phyloP scores from a whole-genome alignment of 306 rosid species.

The Fragaria ananassa region DNA sequence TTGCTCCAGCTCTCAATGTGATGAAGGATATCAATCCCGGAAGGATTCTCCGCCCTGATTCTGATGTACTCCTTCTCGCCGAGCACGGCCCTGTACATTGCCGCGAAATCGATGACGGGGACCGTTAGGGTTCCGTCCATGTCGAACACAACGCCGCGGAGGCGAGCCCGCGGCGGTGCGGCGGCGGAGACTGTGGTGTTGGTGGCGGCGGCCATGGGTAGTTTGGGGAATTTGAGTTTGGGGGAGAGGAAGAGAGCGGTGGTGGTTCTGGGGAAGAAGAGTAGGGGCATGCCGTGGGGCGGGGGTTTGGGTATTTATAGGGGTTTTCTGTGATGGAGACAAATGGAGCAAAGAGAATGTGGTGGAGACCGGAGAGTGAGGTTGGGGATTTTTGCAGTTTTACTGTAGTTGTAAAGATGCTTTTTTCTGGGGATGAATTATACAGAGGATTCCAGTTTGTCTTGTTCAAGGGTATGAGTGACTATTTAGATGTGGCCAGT shows the following conservation, averaged over 20 bases:
- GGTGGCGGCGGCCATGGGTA: conserved; percentile 37
- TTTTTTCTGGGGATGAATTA: too few species aligned
- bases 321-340: background rate
- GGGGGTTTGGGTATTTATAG: conserved; percentile 9
- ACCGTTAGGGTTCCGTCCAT: conserved; percentile 97
- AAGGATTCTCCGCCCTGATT: conserved; percentile 50
- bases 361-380: background rate
- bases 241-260: conserved; percentile 21
- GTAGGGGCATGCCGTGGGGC: conserved; percentile 13
- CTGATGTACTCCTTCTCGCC: conserved; percentile 66
- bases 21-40: conserved; percentile 76
- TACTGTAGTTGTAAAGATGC: too few species aligned
- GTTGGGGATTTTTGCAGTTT: background rate
- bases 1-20: conserved; percentile 60
- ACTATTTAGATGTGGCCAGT: too few species aligned
- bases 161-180: conserved; percentile 43
- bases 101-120: conserved; percentile 75
- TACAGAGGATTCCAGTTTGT: too few species aligned
- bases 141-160: conserved; percentile 85
- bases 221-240: conserved; percentile 11
- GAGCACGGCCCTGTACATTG: conserved; percentile 83
- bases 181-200: background rate
- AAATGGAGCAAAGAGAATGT: background rate
- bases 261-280: conserved; percentile 15
- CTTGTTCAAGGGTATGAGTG: background rate